phyloP scores from a whole-genome alignment of 2,329 filamentous ascomycete species.

The Chrysosporium queenslandicum region DNA sequence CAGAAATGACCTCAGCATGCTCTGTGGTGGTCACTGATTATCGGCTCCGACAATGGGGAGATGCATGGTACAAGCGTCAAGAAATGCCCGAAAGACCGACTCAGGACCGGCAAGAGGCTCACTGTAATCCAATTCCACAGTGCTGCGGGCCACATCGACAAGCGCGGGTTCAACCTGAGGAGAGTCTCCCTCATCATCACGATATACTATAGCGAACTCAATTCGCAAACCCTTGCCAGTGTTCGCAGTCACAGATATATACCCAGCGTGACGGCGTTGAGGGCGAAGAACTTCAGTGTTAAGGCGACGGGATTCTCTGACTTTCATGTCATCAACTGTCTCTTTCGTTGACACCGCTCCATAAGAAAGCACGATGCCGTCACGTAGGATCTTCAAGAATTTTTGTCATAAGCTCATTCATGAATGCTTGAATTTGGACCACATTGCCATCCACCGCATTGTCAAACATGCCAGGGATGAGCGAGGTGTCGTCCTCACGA shows the following conservation, averaged over 20 bases:
- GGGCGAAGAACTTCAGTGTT: background rate
- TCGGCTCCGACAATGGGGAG: background rate
- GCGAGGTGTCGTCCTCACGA: background rate
- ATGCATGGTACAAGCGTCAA: background rate
- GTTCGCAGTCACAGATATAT: constrained; percentile 5
- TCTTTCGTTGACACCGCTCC: constrained; percentile 4
- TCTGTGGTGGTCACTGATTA: background rate
- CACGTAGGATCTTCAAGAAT: background rate
- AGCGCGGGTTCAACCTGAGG: background rate
- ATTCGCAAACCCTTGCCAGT: background rate
- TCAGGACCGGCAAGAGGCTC: background rate
- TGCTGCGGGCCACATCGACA: background rate
- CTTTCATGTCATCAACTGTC: constrained; percentile 7
- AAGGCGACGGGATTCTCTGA: background rate
- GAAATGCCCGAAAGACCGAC: constrained; percentile 1
- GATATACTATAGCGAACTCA: constrained; percentile 5
- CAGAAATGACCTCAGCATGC: background rate
- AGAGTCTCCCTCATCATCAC: background rate
- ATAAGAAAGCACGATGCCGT: background rate
- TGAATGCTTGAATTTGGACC: background rate
- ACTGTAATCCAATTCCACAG: background rate
- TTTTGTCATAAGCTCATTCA: constrained; percentile 1
- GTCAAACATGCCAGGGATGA: background rate
- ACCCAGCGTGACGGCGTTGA: constrained; percentile 1
- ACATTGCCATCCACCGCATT: constrained; percentile 3